These are phyloP conservation scores for Viola pubescens DNA, from an alignment of 441 rosid species.

Conservation along the genomic window DNA sequence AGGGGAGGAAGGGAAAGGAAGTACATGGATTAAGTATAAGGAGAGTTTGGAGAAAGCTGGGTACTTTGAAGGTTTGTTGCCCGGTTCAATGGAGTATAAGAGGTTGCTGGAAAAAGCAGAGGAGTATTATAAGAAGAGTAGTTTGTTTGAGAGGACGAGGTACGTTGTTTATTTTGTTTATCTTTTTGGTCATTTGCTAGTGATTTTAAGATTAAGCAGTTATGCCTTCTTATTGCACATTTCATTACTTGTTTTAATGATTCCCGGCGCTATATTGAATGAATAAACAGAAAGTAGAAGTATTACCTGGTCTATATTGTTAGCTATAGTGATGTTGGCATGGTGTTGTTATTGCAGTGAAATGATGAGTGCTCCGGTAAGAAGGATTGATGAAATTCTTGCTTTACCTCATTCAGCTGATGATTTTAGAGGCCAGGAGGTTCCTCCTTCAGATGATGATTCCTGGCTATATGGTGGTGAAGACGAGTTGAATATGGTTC, in stretches of 20 bases:
- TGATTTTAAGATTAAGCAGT: too few relatives aligned
- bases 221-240: too few relatives aligned
- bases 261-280: too few relatives aligned
- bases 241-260: too few relatives aligned
- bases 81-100: constrained; percentile 64
- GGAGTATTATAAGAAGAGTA: constrained; percentile 61
- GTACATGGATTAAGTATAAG: constrained; percentile 52
- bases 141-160: constrained; percentile 55
- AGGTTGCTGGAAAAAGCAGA: constrained; percentile 76
- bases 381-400: constrained; percentile 79
- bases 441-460: constrained; percentile 64
- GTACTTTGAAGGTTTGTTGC: constrained; percentile 63
- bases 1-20: constrained; percentile 72
- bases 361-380: constrained; percentile 67
- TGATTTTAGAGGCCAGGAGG: constrained; percentile 45
- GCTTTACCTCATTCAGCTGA: constrained; percentile 47
- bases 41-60: constrained; percentile 65
- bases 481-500: constrained; percentile 69
- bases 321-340: not conserved
- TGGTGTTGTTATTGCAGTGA: constrained; percentile 36
- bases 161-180: constrained; percentile 9
- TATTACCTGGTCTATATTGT: not conserved
- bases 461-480: constrained; percentile 74
- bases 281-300: not conserved
- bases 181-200: not conserved